Conservation (phyloP, 371 early-diverging fungal genomes). For the Choanephora cucurbitarum region DNA sequence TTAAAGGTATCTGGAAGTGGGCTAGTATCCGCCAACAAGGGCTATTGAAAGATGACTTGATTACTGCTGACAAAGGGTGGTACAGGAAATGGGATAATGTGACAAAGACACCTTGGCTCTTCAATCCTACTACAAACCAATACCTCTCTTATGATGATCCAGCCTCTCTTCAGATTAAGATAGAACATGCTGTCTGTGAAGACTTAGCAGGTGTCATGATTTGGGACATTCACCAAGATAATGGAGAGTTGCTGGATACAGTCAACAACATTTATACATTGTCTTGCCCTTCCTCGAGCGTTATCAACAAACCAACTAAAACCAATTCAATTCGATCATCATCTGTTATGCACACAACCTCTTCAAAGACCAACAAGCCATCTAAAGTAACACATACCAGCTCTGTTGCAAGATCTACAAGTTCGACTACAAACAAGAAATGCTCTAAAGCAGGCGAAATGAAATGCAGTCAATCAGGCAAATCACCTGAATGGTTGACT, state of each 20-base stretch:
- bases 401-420: not conserved
- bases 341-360: not conserved
- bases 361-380: not conserved
- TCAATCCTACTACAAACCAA: conserved; percentile 51
- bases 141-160: conserved; percentile 73
- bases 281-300: conserved; percentile 1
- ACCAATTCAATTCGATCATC: not conserved
- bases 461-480: conserved; percentile 29
- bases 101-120: conserved; percentile 74
- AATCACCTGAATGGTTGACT: conserved; percentile 30
- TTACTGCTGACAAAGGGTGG: conserved; percentile 53
- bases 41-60: conserved; percentile 39
- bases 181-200: conserved; percentile 52
- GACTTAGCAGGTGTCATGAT: conserved; percentile 66
- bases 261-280: conserved; percentile 38
- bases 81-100: conserved; percentile 63
- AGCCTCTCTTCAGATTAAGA: conserved; percentile 57
- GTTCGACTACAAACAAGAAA: not conserved
- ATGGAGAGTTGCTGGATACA: conserved; percentile 53
- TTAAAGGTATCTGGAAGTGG: conserved; percentile 69
- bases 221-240: conserved; percentile 61
- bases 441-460: conserved; percentile 24
- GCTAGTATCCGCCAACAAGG: conserved; percentile 59
- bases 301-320: not conserved
- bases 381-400: too few species aligned